phyloP scores from a whole-genome alignment of 441 rosid species.

The Croton laevigatus region DNA sequence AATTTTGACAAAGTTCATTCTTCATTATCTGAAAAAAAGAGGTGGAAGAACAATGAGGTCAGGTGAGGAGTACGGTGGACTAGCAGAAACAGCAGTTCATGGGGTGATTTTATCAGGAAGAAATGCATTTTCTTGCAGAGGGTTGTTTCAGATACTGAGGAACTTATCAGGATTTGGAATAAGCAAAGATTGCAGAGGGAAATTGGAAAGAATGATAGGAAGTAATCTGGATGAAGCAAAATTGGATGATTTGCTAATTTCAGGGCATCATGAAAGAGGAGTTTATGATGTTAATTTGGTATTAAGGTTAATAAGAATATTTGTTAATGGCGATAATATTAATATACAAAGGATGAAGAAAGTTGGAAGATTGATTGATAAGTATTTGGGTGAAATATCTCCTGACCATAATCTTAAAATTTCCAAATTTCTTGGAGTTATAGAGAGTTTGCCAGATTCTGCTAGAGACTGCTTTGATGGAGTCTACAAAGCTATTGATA shows the following conservation, averaged over 20 bases:
- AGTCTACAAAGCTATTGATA: constrained; percentile 70
- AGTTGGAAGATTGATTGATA: constrained; percentile 55
- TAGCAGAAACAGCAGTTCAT: constrained; percentile 56
- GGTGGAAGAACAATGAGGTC: constrained; percentile 3
- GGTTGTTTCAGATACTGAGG: constrained; percentile 49
- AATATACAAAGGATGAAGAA: constrained; percentile 37
- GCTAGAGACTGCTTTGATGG: constrained; percentile 76
- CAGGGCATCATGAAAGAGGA: constrained; percentile 36
- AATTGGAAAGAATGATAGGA: constrained; percentile 62
- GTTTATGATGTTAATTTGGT: constrained; percentile 69
- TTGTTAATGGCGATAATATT: constrained; percentile 30
- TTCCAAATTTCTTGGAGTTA: constrained; percentile 62
- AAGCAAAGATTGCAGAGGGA: constrained; percentile 48
- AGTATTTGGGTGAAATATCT: constrained; percentile 65
- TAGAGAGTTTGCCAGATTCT: constrained; percentile 67
- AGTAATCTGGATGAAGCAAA: constrained; percentile 64
- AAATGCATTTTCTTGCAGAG: constrained; percentile 60
- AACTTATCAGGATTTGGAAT: constrained; percentile 46
- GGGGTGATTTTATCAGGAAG: constrained; percentile 43
- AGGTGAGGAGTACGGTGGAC: constrained; percentile 30
- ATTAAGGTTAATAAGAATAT: constrained; percentile 50
- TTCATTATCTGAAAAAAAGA: constrained; percentile 56
- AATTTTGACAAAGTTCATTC: constrained; percentile 60
- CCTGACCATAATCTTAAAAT: constrained; percentile 67
- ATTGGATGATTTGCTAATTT: constrained; percentile 64